Base-by-base conservation (phyloP, 148 eudicot species). In the Gaultheria prostrata region DNA sequence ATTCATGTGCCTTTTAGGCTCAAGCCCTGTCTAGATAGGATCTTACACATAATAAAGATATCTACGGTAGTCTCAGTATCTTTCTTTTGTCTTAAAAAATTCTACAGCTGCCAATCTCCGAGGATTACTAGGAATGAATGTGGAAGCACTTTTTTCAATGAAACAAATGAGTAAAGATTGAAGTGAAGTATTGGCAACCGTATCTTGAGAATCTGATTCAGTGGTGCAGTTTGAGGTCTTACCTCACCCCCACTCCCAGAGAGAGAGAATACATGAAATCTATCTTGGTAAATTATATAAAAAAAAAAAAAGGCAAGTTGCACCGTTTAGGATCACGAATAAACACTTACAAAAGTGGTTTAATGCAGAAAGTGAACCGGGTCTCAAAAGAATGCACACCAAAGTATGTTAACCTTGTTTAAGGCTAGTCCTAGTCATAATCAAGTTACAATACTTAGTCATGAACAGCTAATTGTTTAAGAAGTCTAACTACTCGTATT, bases 151-250 rank as follows among this genome's bases (percentile, higher is more conserved):
- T 67, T 3, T 30, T 46, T 76, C 79, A 76, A 12, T n/a, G 12
- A 46, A 76, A 35, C 26, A 43, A 74, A 74, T 46, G 28, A 43
- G 15, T 10, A 1, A 1, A 74, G 51, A 20, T 39, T 20, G 51
- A n/a, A 76, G 54, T n/a, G 28, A 46, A 48, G 3, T 0, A 26
- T 45, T 48, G 50, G 5, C 10, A 4, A 24, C 56, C 78, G 54
- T 46, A 76, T 48, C 79, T 76, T 76, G 79, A 76, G 79, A 76
- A 76, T 76, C 79, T 76, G 57, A 76, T 76, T 49, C 15, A 76
- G 79, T 76, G 79, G 35, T 76, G 79, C 33, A 76, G n/a, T 49
- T 76, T 48, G 79, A 76, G 20, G 33, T 46, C 32, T 49, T 48
- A 48, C 20, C 57, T 6, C 35, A 24, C 32, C 6, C 20, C 54